These are phyloP conservation scores for Eucalyptus erythrocorys DNA, from an alignment of 345 rosid species.

Conservation along the genomic window DNA sequence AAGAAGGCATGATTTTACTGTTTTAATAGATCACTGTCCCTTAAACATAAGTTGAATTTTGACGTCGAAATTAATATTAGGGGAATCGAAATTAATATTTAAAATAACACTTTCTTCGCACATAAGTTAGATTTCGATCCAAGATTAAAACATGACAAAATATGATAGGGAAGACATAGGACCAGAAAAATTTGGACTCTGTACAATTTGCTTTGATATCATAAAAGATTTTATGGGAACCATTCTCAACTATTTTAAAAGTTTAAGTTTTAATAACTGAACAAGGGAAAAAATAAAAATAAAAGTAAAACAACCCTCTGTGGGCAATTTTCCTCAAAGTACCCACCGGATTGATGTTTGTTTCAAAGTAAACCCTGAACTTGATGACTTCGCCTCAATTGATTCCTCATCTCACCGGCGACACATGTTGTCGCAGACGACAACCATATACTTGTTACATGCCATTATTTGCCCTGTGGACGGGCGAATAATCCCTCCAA, in stretches of 20 bases:
- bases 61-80: neutral
- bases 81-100: neutral
- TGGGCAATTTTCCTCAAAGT: neutral
- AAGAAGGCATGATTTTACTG: fast-evolving
- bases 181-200: fast-evolving
- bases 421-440: neutral
- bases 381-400: neutral
- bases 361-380: fast-evolving
- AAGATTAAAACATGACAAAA: neutral
- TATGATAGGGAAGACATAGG: neutral
- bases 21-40: neutral
- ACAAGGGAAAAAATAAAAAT: neutral
- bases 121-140: neutral
- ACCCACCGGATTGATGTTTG: neutral
- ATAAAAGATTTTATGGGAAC: no score
- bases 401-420: neutral
- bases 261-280: neutral
- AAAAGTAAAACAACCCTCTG: neutral
- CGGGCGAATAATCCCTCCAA: neutral
- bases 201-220: neutral
- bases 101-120: neutral
- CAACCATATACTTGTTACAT: neutral
- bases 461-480: neutral
- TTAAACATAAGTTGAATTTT: neutral
- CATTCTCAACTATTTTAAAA: fast-evolving